Conservation (phyloP, 768 basidiomycete species). For the Leccinum truebloodii region DNA sequence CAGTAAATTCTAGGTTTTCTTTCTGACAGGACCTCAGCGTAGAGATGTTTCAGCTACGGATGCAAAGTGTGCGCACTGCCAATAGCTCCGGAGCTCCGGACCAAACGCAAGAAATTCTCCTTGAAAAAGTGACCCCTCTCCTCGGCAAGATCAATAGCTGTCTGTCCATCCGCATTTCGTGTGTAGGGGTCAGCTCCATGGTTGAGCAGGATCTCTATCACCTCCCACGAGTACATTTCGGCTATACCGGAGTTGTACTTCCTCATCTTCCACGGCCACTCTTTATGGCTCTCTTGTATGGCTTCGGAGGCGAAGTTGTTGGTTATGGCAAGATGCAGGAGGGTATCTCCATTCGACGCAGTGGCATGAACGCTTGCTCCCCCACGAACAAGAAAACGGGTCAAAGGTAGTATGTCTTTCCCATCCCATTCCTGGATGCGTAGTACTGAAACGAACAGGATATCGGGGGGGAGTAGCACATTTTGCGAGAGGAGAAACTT, state of each 20-base stretch:
- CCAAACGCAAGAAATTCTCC: slow-evolving; percentile 9
- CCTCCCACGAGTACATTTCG: too few relatives aligned
- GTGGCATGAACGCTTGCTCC: not conserved
- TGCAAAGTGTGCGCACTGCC: too few relatives aligned
- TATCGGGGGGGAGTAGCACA: not conserved
- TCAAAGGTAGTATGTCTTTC: not conserved
- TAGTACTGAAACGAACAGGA: not conserved
- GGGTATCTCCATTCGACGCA: not conserved
- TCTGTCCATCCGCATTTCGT: not conserved
- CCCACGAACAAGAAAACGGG: slow-evolving; percentile 1
- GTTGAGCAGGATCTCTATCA: not conserved
- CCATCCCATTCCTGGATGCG: too few relatives aligned
- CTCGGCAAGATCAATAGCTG: slow-evolving; percentile 1
- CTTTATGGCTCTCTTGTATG: not conserved
- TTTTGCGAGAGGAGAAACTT: slow-evolving; percentile 1
- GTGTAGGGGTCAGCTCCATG: not conserved
- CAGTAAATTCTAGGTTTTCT: too few relatives aligned
- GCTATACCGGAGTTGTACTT: too few relatives aligned
- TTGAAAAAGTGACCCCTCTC: not conserved
- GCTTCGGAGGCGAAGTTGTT: not conserved
- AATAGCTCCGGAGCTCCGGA: not conserved
- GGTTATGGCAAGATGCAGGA: not conserved
- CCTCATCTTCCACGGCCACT: not conserved
- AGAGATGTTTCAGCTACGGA: not conserved
- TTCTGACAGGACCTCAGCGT: too few relatives aligned